phyloP scores from a whole-genome alignment of 352 stramenopile genomes.

The Phytophthora melonis region DNA sequence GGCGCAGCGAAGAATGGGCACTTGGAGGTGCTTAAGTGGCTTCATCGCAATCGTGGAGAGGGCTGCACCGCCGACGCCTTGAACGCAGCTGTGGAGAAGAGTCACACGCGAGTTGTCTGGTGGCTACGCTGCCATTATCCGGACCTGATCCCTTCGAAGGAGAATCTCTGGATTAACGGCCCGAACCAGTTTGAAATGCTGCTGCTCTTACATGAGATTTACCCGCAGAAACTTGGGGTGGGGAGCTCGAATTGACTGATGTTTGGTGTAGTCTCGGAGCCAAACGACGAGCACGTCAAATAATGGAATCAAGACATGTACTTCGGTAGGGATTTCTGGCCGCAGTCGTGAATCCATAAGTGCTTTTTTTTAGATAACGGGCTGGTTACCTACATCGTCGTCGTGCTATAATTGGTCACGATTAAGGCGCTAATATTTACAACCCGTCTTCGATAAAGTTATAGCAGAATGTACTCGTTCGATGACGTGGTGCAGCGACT shows the following conservation, averaged over 20 bases:
- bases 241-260: not conserved
- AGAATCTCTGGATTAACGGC: not conserved
- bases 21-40: not conserved
- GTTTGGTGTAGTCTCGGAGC: not conserved
- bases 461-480: not conserved
- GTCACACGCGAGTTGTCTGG: not conserved
- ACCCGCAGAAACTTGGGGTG: not conserved
- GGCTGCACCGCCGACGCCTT: not conserved
- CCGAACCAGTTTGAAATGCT: conserved; percentile 1
- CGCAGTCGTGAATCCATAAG: not conserved
- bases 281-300: not conserved
- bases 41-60: not conserved
- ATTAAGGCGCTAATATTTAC: too few relatives aligned
- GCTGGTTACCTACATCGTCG: too few relatives aligned
- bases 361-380: too few relatives aligned
- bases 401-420: too few relatives aligned
- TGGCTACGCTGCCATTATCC: not conserved
- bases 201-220: not conserved
- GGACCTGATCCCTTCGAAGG: not conserved
- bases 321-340: not conserved
- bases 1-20: not conserved
- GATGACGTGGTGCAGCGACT: not conserved
- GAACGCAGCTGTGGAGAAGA: not conserved
- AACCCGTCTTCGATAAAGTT: too few relatives aligned
- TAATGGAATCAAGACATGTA: not conserved